Evolutionary conservation across 768 basidiomycete species (phyloP), one percentile per base, ranked within the genome.

Genomic region (Trametes meyenii): DNA sequence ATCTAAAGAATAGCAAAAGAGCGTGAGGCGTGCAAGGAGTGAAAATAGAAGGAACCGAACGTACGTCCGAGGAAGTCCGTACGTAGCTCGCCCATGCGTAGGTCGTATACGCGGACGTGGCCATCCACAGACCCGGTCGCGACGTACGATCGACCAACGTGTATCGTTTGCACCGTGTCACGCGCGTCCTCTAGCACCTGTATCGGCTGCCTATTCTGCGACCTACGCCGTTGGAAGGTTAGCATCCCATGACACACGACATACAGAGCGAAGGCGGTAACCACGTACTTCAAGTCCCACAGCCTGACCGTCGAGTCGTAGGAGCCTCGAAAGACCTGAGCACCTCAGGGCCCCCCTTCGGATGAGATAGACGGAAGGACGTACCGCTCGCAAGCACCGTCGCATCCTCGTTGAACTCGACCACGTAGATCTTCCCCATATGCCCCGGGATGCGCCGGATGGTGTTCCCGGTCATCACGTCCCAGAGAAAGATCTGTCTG

Each of bases 401-500:
- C 2, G 94, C 88, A 69, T 96, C 93, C 50, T 84, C 80, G 67
- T 94, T 95, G 78, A 98, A 94, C 61, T 92, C 92, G 6, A 98
- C 95, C 6, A 83, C 81, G 75, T 95, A 88, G 50, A 98, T 90
- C 71, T 94, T 95, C 17, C 92, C 85, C 81, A 92, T 84, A 73
- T 99, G 97, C 0, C 94, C 97, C 17, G 90, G 76, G 62, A 97
- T 80, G 57, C 96, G 82, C 42, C 94, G 81, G 43, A 88, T 87
- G 1, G 96, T 94, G 46, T 85, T 82, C 13, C 93, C 96, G 35
- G 90, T 85, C 17, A 89, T 85, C 11, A 99, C 97, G 71, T 99
- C 97, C 96, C 96, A 98, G 23, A 97, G 75, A 67, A 97, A 97
- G 1, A 97, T 87, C 52, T 88, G 87, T 64, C 93, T 86, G 74